Percentiles rank a stretch among this genome's conserved stretches.
Conservation (phyloP, 306 rosid genomes). For the Sophora flavescens region DNA sequence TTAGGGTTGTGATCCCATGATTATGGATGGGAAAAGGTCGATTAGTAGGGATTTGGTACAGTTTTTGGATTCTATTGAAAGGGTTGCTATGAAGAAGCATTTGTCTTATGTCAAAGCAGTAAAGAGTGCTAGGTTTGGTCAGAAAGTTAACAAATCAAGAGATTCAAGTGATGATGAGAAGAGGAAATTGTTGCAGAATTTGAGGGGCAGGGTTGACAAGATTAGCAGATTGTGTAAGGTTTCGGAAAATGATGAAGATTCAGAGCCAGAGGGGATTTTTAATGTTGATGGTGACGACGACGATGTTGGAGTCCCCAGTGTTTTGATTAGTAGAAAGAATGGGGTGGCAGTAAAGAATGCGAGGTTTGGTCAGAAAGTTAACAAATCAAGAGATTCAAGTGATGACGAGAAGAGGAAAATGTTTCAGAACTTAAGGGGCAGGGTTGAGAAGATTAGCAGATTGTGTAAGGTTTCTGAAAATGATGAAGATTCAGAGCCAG, state of each 20-base stretch:
- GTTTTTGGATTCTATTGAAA: conserved; percentile 79
- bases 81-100: conserved; percentile 60
- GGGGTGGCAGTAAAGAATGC: conserved; percentile 51
- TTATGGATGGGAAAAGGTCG: conserved; percentile 72
- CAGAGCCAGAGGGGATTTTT: conserved; percentile 46
- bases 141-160: conserved; percentile 51
- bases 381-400: conserved; percentile 48
- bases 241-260: conserved; percentile 53
- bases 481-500: conserved; percentile 53
- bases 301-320: conserved; percentile 52
- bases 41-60: conserved; percentile 72
- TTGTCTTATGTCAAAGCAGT: conserved; percentile 48
- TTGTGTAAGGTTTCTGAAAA: conserved; percentile 58
- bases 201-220: conserved; percentile 81
- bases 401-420: conserved; percentile 59
- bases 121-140: conserved; percentile 57
- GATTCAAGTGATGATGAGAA: conserved; percentile 53
- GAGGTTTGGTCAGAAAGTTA: conserved; percentile 54
- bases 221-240: conserved; percentile 61
- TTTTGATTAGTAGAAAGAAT: conserved; percentile 44
- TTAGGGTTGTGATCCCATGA: conserved; percentile 72
- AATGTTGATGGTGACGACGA: conserved; percentile 3
- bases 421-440: conserved; percentile 72
- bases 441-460: conserved; percentile 76
- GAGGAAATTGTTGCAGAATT: conserved; percentile 62